Conservation (phyloP, 257 asterid genomes). For the Ilex asprella region DNA sequence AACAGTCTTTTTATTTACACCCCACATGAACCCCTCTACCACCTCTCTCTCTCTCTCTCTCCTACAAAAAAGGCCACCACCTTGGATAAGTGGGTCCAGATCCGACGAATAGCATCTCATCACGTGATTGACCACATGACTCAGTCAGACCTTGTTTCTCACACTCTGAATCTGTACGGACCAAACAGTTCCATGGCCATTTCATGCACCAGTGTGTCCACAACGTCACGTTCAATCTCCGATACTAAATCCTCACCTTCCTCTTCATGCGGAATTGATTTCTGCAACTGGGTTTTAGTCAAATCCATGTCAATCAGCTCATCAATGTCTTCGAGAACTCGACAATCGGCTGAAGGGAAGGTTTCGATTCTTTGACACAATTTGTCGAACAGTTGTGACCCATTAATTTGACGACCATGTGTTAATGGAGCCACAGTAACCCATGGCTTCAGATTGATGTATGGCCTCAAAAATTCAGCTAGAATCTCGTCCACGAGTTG, state of each 20-base stretch:
- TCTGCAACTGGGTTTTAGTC: conserved; percentile 1
- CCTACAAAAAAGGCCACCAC: too few relatives aligned
- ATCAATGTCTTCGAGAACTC: conserved; percentile 69
- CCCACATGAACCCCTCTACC: conserved; percentile 9
- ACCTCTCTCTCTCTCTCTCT: too few relatives aligned
- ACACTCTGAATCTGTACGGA: conserved; percentile 20
- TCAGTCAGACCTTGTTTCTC: conserved; percentile 26
- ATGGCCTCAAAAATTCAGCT: conserved; percentile 34
- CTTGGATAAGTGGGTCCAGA: conserved; percentile 24
- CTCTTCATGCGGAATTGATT: conserved; percentile 16
- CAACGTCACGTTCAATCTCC: conserved; percentile 59
- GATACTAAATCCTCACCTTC: conserved; percentile 41
- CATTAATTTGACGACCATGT: conserved; percentile 1
- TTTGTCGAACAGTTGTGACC: conserved; percentile 22
- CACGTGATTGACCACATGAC: conserved; percentile 70
- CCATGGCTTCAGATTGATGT: conserved; percentile 13
- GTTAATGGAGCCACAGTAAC: neutral
- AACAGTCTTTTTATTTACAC: neutral
- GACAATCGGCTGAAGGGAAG: conserved; percentile 52
- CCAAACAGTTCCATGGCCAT: conserved; percentile 28
- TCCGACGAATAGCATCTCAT: conserved; percentile 34
- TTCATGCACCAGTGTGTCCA: conserved; percentile 55
- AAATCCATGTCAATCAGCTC: conserved; percentile 44
- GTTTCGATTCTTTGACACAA: conserved; percentile 35
- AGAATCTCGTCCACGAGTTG: conserved; percentile 64